These are phyloP conservation scores for Rhizophora mangle DNA, from an alignment of 345 rosid genomes.

Conservation along the genomic window DNA sequence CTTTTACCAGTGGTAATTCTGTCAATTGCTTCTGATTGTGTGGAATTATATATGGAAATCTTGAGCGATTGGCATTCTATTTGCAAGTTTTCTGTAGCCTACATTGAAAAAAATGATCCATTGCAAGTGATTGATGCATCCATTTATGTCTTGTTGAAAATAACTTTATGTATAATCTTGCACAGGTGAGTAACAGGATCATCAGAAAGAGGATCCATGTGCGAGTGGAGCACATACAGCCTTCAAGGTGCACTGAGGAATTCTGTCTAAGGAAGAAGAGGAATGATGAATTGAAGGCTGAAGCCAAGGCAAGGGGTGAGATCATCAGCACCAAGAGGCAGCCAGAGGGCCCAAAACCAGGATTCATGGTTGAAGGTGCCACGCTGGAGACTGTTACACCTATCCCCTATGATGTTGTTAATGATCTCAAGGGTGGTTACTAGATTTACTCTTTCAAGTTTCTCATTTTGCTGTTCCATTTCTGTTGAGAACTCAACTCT, in stretches of 20 bases:
- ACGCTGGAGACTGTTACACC: slow-evolving; percentile 72
- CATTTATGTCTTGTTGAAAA: no score
- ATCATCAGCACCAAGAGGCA: slow-evolving; percentile 70
- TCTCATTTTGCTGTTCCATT: no score
- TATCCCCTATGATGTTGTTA: slow-evolving; percentile 75
- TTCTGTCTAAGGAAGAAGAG: slow-evolving; percentile 50
- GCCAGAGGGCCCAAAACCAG: slow-evolving; percentile 71
- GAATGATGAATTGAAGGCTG: slow-evolving; percentile 64
- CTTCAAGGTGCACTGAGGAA: slow-evolving; percentile 68
- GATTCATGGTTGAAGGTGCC: slow-evolving; percentile 76
- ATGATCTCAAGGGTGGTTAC: slow-evolving; percentile 77
- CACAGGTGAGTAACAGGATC: slow-evolving; percentile 56
- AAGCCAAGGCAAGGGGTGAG: slow-evolving; percentile 63
- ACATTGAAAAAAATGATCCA: no score
- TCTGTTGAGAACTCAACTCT: no score
- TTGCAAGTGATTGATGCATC: no score
- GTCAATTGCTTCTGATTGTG: no score
- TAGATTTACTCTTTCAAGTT: slow-evolving; percentile 3
- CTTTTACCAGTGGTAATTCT: no score
- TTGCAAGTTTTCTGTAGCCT: no score
- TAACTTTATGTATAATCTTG: no score
- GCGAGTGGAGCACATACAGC: slow-evolving; percentile 60
- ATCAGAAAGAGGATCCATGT: slow-evolving; percentile 74
- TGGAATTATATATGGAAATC: no score
- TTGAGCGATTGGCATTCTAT: no score